Evolutionary conservation across 805 yeast species (phyloP), one percentile per base, ranked within the genome.

Genomic region (Candida ortonii): DNA sequence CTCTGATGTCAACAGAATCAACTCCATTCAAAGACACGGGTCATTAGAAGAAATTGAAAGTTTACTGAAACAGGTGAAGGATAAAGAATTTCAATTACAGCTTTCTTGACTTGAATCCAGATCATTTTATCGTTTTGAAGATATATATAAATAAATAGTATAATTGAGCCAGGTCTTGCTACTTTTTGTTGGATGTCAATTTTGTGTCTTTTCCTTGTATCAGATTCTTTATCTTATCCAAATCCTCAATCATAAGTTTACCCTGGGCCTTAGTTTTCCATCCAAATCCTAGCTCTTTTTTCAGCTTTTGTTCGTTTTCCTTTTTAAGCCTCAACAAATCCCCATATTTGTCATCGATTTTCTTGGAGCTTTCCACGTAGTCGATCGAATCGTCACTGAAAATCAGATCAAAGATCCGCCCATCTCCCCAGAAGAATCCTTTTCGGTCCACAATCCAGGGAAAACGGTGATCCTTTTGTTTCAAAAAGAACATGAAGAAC

Each of bases 391-490:
- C 93, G 52, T 83, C 80, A 15, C 94, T 93, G 48, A 86, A 82
- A n/a, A 86, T 50, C 33, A 76, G 72, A 56, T 86, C 95, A 59
- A 80, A 82, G 2, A 86, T 82, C 39, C 95, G 68, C 11, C 95
- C 95, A 57, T 86, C 95, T 21, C 93, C 89, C 95, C 95, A 86
- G 63, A 84, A 86, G 68, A 87, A 86, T 9, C 95, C 95, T 49
- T 78, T 80, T 46, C 95, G 68, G 54, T 86, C 95, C 13, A 84
- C 82, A 12, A 82, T 62, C 86, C 89, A 85, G 16, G 84, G 86
- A 24, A 74, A 65, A 38, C 65, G 61, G 25, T 53, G 59, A 14
- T 72, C 71, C 15, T 64, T 59, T 49, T 84, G 90, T 55, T 75
- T 78, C 45, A 86, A 58, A 29, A 82, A 73, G 52, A 84, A 81